Base-by-base conservation (phyloP, 2,329 filamentous ascomycete species). In the Coleophoma cylindrospora region DNA sequence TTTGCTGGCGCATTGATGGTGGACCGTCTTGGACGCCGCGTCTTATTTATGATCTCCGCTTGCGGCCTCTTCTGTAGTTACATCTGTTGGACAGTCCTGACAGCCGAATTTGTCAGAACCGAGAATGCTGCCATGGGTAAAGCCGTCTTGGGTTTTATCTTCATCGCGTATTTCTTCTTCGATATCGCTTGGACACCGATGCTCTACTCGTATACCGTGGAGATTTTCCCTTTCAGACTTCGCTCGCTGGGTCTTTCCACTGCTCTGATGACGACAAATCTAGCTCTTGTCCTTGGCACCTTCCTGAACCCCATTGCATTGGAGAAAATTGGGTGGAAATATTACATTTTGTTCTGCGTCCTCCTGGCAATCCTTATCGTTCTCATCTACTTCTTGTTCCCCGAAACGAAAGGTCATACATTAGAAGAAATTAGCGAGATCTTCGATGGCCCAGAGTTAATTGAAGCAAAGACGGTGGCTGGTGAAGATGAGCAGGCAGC, bases 121-220 rank as follows among this genome's bases (percentile, higher is more conserved):
- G 64, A 69, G 58, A 68, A 64, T 14, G 75, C 76, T 59, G 56
- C 57, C 4, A 65, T 66, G 1, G 77, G 76, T 4, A 76, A 74
- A 55, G 72, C 73, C 2, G 77, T 81, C 57, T 72, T 83, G 34
- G 73, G 74, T 19, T 80, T 80, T 56, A 73, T 83, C 54, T 83
- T 80, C 73, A 64, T 80, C 17, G 83, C 81, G 57, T 74, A 75
- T 47, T 70, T 79, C 58, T 80, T 77, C 57, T 83, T 82, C 64
- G 77, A 79, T 53, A 77, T 83, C 51, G 79, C 75, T 43, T 82
- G 79, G 64, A 80, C 76, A 0, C 77, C 79, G 44, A 69, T 83
- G 40, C 68, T 82, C 11, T 71, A 81, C 36, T 74, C 75, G 47
- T 83, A 83, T 55, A 73, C 77, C 1, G 72, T 80, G 8, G 80